Conservation (phyloP, 345 rosid genomes). For the Chamaenerion angustifolium region DNA sequence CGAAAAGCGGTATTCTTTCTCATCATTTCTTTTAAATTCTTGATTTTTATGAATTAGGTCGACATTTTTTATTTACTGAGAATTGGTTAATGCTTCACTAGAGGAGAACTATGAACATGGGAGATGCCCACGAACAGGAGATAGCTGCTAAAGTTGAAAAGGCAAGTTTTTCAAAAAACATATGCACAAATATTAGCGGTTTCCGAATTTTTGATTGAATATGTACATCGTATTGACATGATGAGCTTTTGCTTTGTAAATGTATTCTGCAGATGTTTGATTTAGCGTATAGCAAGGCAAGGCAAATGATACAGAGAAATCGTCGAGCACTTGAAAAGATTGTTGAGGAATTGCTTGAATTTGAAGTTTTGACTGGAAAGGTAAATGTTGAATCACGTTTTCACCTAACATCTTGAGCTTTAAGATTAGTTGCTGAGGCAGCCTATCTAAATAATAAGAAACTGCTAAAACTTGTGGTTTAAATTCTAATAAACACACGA, state of each 20-base stretch:
- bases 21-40: neutral
- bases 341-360: slow-evolving; percentile 80
- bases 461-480: no score
- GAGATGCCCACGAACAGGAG: slow-evolving; percentile 66
- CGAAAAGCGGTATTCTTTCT: slow-evolving; percentile 51
- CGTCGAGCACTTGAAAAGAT: slow-evolving; percentile 65
- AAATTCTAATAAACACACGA: no score
- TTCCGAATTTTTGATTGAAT: no score
- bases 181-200: neutral
- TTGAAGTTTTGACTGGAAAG: slow-evolving; percentile 77
- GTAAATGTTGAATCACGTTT: slow-evolving; percentile 17
- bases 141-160: slow-evolving; percentile 84
- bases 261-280: slow-evolving; percentile 46
- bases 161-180: slow-evolving; percentile 16
- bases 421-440: neutral
- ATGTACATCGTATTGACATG: no score
- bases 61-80: neutral
- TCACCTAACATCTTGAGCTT: neutral
- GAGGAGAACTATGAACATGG: slow-evolving; percentile 79
- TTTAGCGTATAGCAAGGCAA: slow-evolving; percentile 67
- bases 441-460: no score
- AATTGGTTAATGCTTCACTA: slow-evolving; percentile 10
- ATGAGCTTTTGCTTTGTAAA: neutral
- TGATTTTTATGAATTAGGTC: neutral
- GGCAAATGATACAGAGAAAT: slow-evolving; percentile 64